Base-by-base conservation (phyloP, 2,329 filamentous ascomycete species). In the Rhytidhysteron rufulum region DNA sequence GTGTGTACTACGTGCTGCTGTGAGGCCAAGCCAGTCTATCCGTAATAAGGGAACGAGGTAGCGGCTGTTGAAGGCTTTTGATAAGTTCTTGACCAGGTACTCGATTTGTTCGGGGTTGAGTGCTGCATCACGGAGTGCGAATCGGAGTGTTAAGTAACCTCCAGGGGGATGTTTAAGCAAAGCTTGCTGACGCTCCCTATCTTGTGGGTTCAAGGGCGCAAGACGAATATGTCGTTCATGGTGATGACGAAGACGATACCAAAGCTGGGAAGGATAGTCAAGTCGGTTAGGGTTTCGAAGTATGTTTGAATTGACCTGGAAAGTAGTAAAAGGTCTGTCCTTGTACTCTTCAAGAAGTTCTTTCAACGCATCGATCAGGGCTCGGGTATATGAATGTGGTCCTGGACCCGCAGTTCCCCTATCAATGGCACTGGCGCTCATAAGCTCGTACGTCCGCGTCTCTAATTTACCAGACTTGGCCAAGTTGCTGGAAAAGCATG, bases 401-500 rank as follows among this genome's bases (percentile, higher is more conserved):
- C 62, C 62, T 0, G 62, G 62, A 2, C 50, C 37, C 5, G 54
- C 48, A 2, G 62, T 66, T 2, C 53, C 55, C 5, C 46, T 29
- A 37, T 65, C 46, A 3, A 53, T 47, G 2, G 44, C 42, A 33
- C 58, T 62, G 1, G 62, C 61, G 32, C 57, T 58, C 7, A 66
- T 42, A 2, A 65, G 39, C 34, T 66, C 60, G 11, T 64, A 63
- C 5, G 55, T 60, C 33, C 54, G 47, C 4, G 42, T 47, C 7
- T 54, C 48, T 9, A 52, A 49, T 25, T 42, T 53, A 10, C 41
- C 47, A 1, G 57, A 57, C 31, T 65, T 65, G 11, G 48, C 42
- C 4, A 57, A 39, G 38, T 66, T 65, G 50, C 59, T 62, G 0
- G 62, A 48, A 35, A 60, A 68, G 54, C 65, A 68, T 0, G 60